These are phyloP conservation scores for Papiliotrema laurentii DNA, from an alignment of 1,284 basidiomycete species.

Conservation along the genomic window DNA sequence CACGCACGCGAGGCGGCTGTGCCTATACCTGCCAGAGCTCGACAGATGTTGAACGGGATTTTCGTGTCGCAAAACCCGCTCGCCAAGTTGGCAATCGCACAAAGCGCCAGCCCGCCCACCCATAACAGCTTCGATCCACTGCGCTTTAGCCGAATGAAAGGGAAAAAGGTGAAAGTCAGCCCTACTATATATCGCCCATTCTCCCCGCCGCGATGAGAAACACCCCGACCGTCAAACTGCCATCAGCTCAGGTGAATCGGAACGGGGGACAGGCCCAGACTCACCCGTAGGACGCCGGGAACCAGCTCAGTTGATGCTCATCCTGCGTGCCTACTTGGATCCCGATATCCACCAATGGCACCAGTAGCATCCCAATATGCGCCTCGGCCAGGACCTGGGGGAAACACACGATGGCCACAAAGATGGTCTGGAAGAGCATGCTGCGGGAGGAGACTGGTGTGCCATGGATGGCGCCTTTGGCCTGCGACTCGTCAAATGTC, in stretches of 20 bases:
- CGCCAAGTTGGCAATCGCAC: conserved; percentile 14
- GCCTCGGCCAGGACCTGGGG: conserved; percentile 25
- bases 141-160: background rate
- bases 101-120: conserved; percentile 9
- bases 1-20: conserved; percentile 23
- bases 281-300: conserved; percentile 21
- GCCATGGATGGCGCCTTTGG: background rate
- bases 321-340: conserved; percentile 17
- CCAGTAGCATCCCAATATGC: conserved; percentile 24
- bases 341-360: conserved; percentile 26
- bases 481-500: background rate
- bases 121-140: conserved; percentile 20
- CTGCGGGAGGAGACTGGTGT: background rate
- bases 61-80: conserved; percentile 17
- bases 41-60: conserved; percentile 26
- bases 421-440: conserved; percentile 6
- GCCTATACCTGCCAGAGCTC: conserved; percentile 29
- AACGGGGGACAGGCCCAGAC: background rate
- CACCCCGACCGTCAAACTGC: conserved; percentile 28
- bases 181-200: conserved; percentile 28
- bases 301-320: conserved; percentile 25
- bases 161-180: conserved; percentile 1
- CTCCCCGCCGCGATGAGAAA: conserved; percentile 26
- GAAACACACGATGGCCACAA: conserved; percentile 18
- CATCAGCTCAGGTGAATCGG: background rate